phyloP scores from a whole-genome alignment of 768 basidiomycete genomes.

The Pluteus cervinus region DNA sequence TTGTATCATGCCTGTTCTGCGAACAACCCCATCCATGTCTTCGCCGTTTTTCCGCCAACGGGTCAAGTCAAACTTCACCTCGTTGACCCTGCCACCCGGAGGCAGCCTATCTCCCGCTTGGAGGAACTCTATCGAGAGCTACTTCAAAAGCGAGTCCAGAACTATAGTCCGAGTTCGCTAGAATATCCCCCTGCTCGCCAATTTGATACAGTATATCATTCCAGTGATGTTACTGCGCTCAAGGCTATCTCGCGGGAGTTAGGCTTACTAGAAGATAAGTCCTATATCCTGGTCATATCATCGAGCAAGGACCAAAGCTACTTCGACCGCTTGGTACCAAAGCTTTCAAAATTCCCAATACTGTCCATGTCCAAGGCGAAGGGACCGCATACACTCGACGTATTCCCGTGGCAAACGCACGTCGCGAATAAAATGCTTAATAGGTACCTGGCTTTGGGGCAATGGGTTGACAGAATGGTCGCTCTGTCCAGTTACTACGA shows the following conservation, averaged over 20 bases:
- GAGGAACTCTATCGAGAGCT: slow-evolving; percentile 66
- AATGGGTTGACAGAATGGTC: slow-evolving; percentile 75
- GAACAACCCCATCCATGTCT: slow-evolving; percentile 74
- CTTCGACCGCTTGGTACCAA: slow-evolving; percentile 68
- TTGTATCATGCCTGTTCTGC: slow-evolving; percentile 82
- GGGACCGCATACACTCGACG: slow-evolving; percentile 65
- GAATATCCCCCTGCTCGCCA: slow-evolving; percentile 58
- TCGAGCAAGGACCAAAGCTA: slow-evolving; percentile 81
- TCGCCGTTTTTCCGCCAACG: slow-evolving; percentile 77
- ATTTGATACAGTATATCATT: slow-evolving; percentile 70
- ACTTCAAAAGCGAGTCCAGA: slow-evolving; percentile 41
- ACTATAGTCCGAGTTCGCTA: slow-evolving; percentile 40
- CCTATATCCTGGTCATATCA: slow-evolving; percentile 74
- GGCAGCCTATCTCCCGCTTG: slow-evolving; percentile 78
- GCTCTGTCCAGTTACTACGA: slow-evolving; percentile 88
- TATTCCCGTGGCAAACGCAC: slow-evolving; percentile 85
- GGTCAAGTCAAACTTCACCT: slow-evolving; percentile 74
- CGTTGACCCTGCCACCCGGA: slow-evolving; percentile 84
- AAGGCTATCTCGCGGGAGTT: slow-evolving; percentile 88
- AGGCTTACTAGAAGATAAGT: slow-evolving; percentile 65
- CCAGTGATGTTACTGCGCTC: slow-evolving; percentile 71
- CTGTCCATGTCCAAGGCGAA: slow-evolving; percentile 82
- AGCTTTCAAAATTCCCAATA: slow-evolving; percentile 79
- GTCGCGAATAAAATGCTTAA: slow-evolving; percentile 79
- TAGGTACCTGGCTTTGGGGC: slow-evolving; percentile 72